These are phyloP conservation scores for Verticillium dahliae DNA, from an alignment of 2,329 filamentous ascomycete species.

Conservation along the genomic window DNA sequence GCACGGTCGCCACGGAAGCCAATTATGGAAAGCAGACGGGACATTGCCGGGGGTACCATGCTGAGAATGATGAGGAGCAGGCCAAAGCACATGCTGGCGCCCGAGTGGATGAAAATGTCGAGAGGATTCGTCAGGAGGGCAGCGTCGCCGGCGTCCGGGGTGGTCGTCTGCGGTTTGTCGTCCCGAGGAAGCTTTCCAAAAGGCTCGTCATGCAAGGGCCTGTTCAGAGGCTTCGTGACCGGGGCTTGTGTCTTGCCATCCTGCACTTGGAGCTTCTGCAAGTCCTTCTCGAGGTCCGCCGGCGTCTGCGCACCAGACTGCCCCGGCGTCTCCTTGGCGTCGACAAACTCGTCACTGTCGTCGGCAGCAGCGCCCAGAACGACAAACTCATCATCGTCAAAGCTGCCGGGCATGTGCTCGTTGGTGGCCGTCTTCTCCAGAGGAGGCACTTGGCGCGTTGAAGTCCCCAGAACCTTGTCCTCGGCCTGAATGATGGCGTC, in stretches of 20 bases:
- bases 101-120: conserved; percentile 85
- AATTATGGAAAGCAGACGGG: conserved; percentile 77
- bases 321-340: conserved; percentile 41
- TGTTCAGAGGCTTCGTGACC: no score
- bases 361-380: conserved; percentile 16
- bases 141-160: conserved; percentile 42
- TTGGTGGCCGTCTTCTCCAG: conserved; percentile 8
- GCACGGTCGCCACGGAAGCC: conserved; percentile 87
- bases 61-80: conserved; percentile 82
- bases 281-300: conserved; percentile 11
- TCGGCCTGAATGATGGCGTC: conserved; percentile 75
- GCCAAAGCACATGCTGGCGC: conserved; percentile 84
- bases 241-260: background rate
- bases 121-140: conserved; percentile 66
- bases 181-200: conserved; percentile 8
- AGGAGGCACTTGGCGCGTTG: background rate
- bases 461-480: conserved; percentile 34
- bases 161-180: conserved; percentile 17
- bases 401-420: conserved; percentile 29
- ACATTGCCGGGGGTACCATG: conserved; percentile 86
- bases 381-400: conserved; percentile 27
- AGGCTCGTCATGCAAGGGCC: no score
- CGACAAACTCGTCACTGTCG: conserved; percentile 46
- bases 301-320: conserved; percentile 35
- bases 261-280: conserved; percentile 10